Conservation (phyloP, 768 basidiomycete species). For the Neoboletus subvelutipes region DNA sequence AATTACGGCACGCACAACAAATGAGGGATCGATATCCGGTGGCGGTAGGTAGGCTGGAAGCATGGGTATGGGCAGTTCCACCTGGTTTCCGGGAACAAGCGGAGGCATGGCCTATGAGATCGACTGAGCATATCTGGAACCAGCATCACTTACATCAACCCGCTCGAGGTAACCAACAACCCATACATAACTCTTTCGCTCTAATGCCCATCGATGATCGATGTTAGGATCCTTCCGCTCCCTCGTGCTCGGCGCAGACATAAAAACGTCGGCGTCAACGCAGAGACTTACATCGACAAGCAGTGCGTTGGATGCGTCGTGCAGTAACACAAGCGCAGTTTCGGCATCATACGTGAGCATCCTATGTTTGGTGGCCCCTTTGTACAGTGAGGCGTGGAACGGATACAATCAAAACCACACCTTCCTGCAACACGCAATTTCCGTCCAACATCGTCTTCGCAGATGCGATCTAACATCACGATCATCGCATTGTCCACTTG, state of each 20-base stretch:
- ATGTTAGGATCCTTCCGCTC: conserved; percentile 11
- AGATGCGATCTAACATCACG: conserved; percentile 42
- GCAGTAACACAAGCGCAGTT: conserved; percentile 46
- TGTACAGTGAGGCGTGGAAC: conserved; percentile 14
- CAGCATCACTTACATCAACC: conserved; percentile 37
- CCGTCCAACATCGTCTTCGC: conserved; percentile 39
- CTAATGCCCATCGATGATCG: conserved; percentile 47
- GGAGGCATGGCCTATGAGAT: conserved; percentile 18
- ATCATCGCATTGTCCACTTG: conserved; percentile 49
- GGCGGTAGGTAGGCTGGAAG: conserved; percentile 41
- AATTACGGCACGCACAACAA: conserved; percentile 56
- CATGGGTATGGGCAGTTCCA: conserved; percentile 40
- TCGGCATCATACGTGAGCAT: conserved; percentile 55
- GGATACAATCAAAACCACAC: conserved; percentile 37
- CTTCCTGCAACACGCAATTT: conserved; percentile 62
- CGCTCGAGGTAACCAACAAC: conserved; percentile 60
- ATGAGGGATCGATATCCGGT: conserved; percentile 40
- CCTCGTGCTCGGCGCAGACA: conserved; percentile 11
- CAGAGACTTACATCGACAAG: conserved; percentile 59
- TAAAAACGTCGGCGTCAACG: conserved; percentile 34
- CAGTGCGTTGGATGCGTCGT: conserved; percentile 50
- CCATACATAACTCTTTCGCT: conserved; percentile 51
- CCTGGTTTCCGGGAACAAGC: conserved; percentile 29
- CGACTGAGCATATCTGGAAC: conserved; percentile 2
- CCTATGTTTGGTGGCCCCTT: conserved; percentile 35